Evolutionary conservation across 345 rosid species (phyloP).

Genomic region (Psidium guajava): DNA sequence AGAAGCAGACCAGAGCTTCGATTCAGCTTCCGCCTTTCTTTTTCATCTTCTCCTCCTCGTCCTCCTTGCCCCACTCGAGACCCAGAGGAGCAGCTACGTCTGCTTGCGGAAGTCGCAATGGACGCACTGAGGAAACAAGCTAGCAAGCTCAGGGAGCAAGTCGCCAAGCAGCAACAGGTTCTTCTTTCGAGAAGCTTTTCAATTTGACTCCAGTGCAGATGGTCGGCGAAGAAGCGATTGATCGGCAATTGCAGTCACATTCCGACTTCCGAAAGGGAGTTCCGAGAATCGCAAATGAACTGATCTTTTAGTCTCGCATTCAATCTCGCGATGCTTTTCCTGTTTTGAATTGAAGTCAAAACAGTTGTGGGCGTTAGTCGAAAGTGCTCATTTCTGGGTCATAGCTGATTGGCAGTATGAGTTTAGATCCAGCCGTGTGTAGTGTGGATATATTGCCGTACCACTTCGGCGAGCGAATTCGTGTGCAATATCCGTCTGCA

Average conservation of each 20-base stretch:
- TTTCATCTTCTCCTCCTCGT: not conserved
- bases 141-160: constrained; percentile 86
- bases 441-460: not conserved
- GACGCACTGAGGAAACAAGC: constrained; percentile 93
- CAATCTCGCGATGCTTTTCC: not conserved
- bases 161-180: constrained; percentile 86
- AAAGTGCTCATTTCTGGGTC: not conserved
- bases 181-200: not conserved
- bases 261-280: not conserved
- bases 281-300: not conserved
- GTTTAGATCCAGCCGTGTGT: not conserved
- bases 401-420: not conserved
- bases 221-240: not conserved
- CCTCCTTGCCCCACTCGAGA: not conserved
- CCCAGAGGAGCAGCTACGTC: not conserved
- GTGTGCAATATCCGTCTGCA: not conserved
- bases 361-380: not conserved
- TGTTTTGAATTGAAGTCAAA: not conserved
- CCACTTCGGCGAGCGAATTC: not conserved
- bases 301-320: not conserved
- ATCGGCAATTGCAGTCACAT: not conserved
- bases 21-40: not conserved
- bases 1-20: not conserved
- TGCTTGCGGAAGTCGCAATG: constrained; percentile 20
- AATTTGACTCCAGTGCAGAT: not conserved